Base-by-base conservation (phyloP, 768 basidiomycete species). In the Paxillus rubicundulus region DNA sequence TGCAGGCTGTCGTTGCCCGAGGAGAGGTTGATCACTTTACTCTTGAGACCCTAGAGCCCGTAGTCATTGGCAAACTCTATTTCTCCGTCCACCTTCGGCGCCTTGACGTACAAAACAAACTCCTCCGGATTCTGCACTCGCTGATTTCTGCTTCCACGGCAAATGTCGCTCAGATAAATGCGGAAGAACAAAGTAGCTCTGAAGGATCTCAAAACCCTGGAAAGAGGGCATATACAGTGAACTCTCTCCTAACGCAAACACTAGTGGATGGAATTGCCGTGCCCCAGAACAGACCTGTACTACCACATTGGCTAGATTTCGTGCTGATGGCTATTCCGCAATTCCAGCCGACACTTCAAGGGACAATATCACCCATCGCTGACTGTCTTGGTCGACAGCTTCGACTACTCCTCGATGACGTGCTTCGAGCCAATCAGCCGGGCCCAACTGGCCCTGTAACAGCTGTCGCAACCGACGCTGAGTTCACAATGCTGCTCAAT, bases 241-340 rank as follows among this genome's bases (percentile, higher is more conserved):
- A 87, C 61, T 81, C 88, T 0, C 78, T 92, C 39, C 70, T 97
- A 24, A 78, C 87, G 0, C 89, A 88, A 59, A 85, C 87, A 0
- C 74, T 98, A 18, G 74, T 87, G 16, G 91, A 96, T 63, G 96
- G 91, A 3, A 82, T 98, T 43, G 74, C 85, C 10, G 67, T 75
- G 5, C 72, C 77, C 9, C 70, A 78, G 28, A 97, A 96, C 70
- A 82, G 86, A 27, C 79, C 92, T 1, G 80, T 96, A 21, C 68
- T 96, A 28, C 95, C 97, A 62, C 92, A 97, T 61, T 98, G 96
- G 96, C 77, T 98, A 24, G 96, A 98, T 66, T 98, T 99, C 66
- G 78, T 98, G 53, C 79, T 96, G 49, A 90, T 91, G 85, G 90
- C 92, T 1, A 73, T 95, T 16, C 86, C 92, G 4, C 90, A 92